Base-by-base conservation (phyloP, 805 yeast species). In the Saccharomyces mikatae region DNA sequence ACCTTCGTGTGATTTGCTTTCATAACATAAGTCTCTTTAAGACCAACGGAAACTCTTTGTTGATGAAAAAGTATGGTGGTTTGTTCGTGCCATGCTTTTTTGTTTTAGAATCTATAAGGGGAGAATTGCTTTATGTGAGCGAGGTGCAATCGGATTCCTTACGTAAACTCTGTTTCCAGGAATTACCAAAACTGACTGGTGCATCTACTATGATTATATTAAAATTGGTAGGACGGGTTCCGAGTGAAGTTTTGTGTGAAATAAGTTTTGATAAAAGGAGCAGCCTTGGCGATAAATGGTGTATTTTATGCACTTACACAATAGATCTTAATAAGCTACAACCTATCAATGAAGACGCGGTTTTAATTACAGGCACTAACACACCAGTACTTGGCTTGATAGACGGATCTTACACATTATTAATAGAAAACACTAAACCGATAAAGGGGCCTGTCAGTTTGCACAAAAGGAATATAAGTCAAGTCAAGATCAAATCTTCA, bases 1-100 rank as follows among this genome's bases (percentile, higher is more conserved):
- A 67, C 58, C 51, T 68, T 11, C 61, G 59, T 41, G 61, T 66
- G 14, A 56, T 68, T 29, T 55, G 56, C 17, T 49, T 68, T 4
- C 46, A 53, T 24, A 68, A 64, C 44, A 52, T 62, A 14, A 54
- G 59, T 1, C 49, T 62, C 3, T 49, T 44, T 14, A 32, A 54
- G 13, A 41, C 52, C 24, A 36, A 36, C 10, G 44, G 48, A 17
- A 30, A 41, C n/a, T 48, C 14, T 3, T 26, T 3, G 9, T 14
- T 14, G 3, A 46, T n/a, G 27, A 29, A n/a, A 48, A 49, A 32
- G 44, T 30, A 51, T 36, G 36, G 46, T 29, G 51, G 44, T 21
- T 54, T 56, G 28, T 52, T 60, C 6, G 46, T 59, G 17, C 60
- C 66, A 13, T 66, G 62, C 30, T 68, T 64, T 47, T 50, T 63